These are phyloP conservation scores for Chalciporus piperatus DNA, from an alignment of 768 basidiomycete species.

Conservation along the genomic window DNA sequence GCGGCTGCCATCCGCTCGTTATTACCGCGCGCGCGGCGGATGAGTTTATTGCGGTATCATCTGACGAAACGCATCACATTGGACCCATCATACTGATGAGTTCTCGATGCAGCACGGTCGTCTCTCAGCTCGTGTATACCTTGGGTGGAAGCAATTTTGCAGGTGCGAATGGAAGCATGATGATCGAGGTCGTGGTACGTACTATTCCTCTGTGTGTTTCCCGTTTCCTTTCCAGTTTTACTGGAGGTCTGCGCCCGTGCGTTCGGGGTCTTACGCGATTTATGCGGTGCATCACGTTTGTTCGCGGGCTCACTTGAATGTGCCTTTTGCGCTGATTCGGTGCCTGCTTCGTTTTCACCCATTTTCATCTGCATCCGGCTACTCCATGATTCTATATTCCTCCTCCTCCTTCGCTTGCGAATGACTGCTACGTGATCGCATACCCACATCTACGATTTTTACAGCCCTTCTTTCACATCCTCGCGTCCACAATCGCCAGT, in stretches of 20 bases:
- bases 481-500: conserved; percentile 71
- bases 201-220: neutral
- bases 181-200: conserved; percentile 96
- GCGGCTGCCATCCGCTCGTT: neutral
- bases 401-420: neutral
- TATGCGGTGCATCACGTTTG: neutral
- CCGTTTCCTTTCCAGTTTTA: neutral
- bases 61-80: neutral
- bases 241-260: neutral
- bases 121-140: conserved; percentile 83
- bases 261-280: neutral
- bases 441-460: neutral
- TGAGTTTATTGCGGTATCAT: neutral
- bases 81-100: neutral
- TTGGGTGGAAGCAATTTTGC: conserved; percentile 86
- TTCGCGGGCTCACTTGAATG: neutral
- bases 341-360: too few relatives aligned
- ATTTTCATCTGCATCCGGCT: too few relatives aligned
- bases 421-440: neutral
- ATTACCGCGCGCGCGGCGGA: neutral
- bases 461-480: conserved; percentile 93
- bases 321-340: too few relatives aligned
- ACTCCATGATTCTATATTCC: neutral
- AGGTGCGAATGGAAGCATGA: conserved; percentile 92
- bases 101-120: conserved; percentile 50